Base-by-base conservation (phyloP, 108 stramenopile species). In the Cyclotella sp. region DNA sequence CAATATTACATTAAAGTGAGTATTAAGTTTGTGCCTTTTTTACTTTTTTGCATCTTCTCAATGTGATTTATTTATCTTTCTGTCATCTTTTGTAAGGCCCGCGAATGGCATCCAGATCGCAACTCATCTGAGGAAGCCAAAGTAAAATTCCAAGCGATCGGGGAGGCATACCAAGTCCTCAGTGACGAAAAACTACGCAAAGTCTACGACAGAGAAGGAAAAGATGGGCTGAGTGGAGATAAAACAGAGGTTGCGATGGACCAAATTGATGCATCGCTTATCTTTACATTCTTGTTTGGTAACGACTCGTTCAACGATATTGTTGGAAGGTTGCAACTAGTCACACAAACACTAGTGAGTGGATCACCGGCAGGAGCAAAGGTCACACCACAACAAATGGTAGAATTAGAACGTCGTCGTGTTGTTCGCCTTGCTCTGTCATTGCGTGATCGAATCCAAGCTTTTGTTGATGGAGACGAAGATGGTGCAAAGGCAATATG, bases 1-100 rank as follows among this genome's bases (percentile, higher is more conserved):
- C 89, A 88, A 2, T 97, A 97, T 82, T 90, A 88, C 77, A 72
- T 78, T 40, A 55, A 81, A 24, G 94, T 93, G 26, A 75, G 90
- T 22, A 92, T 34, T 34, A 6, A 34, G 6, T 34, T 34, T 34
- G 34, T 6, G 4, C 6, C 4, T 6, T 34, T 2, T 34, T 2
- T 34, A 34, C 34, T 34, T 2, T 34, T 34, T 34, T 34, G 34
- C 34, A 34, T n/a, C 15, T 49, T 49, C 18, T n/a, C 47, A 49
- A 16, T 49, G 47, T n/a, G 18, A 9, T 49, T 7, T 49, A 49
- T n/a, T 3, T 49, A 1, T 49, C n/a, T 7, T 49, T 49, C 47
- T 5, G 6, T 34, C 34, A 34, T 34, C 34, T 34, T 34, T 49
- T 9, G 47, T 49, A 3, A 49, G 47, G 47, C 55, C 24, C 55